Base-by-base conservation (phyloP, 192 early-diverging fungal species). In the Coemansia sp. region DNA sequence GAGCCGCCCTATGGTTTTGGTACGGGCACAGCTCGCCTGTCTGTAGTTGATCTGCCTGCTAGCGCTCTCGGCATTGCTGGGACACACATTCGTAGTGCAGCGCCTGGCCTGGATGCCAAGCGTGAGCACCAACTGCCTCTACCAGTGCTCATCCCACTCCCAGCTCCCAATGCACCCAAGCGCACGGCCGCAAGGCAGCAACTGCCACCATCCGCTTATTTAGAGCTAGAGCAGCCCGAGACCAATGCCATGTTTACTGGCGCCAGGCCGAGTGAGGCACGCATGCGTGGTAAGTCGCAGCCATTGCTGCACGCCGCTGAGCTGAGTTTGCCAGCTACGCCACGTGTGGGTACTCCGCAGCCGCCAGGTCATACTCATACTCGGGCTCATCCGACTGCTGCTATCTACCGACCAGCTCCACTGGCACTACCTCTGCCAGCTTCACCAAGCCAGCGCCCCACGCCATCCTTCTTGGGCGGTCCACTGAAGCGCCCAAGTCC, bases 261-360 rank as follows among this genome's bases (percentile, higher is more conserved):
- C 28, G 40, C 5, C 53, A 43, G 51, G 39, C 59, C 43, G 31
- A 21, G 14, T 13, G 63, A 48, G 48, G 43, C 50, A 39, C 46
- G 34, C 48, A 39, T 48, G 51, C 70, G 76, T 5, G 76, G 76
- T 16, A 65, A 61, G 63, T 77, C 76, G 28, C 76, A 77, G 66
- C 76, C 76, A 0, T 43, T 51, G 18, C 4, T 60, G 38, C 60
- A 71, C 13, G 51, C 45, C 7, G 9, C 65, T 14, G 66, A 60
- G 50, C 61, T 61, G 31, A 61, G 60, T 8, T 28, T 39, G 5
- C 35, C 53, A 16, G 35, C 59, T n/a, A 51, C 62, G 10, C 65
- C 60, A n/a, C 42, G 76, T 4, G 33, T 63, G 43, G 37, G 58
- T 13, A 69, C 66, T 14, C 69, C 70, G 1, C 70, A 72, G 74